Evolutionary conservation across 2,329 filamentous ascomycete species (phyloP).

Genomic region (Fusarium sp.): DNA sequence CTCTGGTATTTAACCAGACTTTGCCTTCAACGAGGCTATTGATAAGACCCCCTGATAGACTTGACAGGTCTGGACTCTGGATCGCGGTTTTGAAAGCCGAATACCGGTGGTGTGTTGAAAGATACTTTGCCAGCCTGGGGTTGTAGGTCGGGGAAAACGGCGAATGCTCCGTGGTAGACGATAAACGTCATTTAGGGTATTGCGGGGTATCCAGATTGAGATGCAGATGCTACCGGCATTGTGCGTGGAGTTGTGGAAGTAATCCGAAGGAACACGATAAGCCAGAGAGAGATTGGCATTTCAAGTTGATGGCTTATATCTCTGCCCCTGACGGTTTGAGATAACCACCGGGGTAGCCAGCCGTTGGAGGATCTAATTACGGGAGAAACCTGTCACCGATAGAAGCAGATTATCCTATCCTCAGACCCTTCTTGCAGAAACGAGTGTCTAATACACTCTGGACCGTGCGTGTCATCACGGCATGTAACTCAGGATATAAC

Average conservation of each 20-base stretch:
- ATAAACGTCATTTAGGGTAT: conserved; percentile 28
- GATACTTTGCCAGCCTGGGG: conserved; percentile 20
- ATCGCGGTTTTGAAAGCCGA: conserved; percentile 23
- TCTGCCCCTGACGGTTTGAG: not conserved
- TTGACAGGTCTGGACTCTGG: not conserved
- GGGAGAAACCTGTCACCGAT: not conserved
- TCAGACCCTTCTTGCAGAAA: not conserved
- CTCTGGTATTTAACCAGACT: not conserved
- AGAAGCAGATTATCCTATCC: too few species aligned
- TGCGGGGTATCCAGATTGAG: conserved; percentile 28
- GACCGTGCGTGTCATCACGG: not conserved
- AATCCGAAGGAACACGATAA: not conserved
- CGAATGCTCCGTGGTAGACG: conserved; percentile 17
- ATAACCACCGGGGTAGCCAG: not conserved
- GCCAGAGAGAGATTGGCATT: not conserved
- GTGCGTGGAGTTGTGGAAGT: not conserved
- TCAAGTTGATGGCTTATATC: not conserved
- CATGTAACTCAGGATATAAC: not conserved
- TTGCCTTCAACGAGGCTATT: not conserved
- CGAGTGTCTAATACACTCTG: not conserved
- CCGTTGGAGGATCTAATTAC: not conserved
- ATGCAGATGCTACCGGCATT: conserved; percentile 12
- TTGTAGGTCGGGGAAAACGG: conserved; percentile 29
- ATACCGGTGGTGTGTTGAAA: conserved; percentile 15
- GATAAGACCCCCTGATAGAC: not conserved